These are phyloP conservation scores for Periconia digitata DNA, from an alignment of 2,329 filamentous ascomycete genomes.

Conservation along the genomic window DNA sequence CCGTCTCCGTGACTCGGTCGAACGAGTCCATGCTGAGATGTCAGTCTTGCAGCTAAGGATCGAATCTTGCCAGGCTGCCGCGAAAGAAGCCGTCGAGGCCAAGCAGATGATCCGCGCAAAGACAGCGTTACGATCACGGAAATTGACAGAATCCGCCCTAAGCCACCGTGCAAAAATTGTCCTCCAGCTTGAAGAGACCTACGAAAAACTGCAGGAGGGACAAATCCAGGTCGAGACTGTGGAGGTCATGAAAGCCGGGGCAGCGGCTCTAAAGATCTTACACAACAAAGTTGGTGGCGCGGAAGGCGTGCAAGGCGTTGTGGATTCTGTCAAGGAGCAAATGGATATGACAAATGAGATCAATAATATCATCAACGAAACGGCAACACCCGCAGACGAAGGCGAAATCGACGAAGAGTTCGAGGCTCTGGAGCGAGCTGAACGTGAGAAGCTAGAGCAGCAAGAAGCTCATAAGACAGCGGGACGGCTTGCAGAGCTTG, in stretches of 20 bases:
- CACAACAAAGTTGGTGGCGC: slow-evolving; percentile 77
- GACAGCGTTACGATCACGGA: slow-evolving; percentile 79
- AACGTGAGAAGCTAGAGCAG: slow-evolving; percentile 78
- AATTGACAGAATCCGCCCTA: slow-evolving; percentile 74
- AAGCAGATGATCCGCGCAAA: slow-evolving; percentile 77
- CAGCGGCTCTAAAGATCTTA: slow-evolving; percentile 69
- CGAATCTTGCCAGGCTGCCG: slow-evolving; percentile 53
- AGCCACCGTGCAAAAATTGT: slow-evolving; percentile 72
- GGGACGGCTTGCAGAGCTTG: slow-evolving; percentile 40
- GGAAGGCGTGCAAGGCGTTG: slow-evolving; percentile 72
- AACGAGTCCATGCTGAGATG: slow-evolving; percentile 66
- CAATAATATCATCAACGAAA: slow-evolving; percentile 71
- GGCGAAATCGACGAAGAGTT: slow-evolving; percentile 86
- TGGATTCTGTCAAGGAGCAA: slow-evolving; percentile 75
- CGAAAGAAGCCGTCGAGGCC: slow-evolving; percentile 68
- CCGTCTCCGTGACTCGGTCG: slow-evolving; percentile 72
- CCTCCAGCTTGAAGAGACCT: slow-evolving; percentile 79
- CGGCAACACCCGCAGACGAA: slow-evolving; percentile 64
- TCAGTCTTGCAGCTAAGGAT: slow-evolving; percentile 63
- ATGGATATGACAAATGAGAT: slow-evolving; percentile 78
- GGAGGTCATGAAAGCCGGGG: slow-evolving; percentile 77
- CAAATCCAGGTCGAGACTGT: slow-evolving; percentile 82
- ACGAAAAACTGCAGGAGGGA: slow-evolving; percentile 81
- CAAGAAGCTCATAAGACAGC: slow-evolving; percentile 58
- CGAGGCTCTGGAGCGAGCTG: slow-evolving; percentile 68